phyloP scores from a whole-genome alignment of 495 filamentous ascomycete genomes.

The Penicillium antarcticum region DNA sequence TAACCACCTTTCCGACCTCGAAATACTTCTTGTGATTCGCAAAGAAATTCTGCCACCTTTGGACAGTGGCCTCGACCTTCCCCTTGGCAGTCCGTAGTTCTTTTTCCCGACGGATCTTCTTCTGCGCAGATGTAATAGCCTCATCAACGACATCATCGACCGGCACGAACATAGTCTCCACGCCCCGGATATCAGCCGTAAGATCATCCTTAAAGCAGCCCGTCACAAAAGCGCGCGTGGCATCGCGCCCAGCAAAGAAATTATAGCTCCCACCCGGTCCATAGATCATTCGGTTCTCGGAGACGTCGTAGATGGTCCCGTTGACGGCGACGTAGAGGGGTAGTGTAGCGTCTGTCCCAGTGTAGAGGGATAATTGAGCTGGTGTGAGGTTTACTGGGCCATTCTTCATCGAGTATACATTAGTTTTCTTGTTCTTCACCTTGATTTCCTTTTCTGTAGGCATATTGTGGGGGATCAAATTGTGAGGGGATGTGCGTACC shows the following conservation, averaged over 20 bases:
- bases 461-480: neutral
- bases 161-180: conserved; percentile 86
- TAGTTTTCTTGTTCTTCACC: neutral
- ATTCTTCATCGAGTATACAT: conserved; percentile 32
- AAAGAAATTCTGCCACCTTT: conserved; percentile 64
- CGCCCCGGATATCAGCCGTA: conserved; percentile 76
- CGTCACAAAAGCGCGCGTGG: conserved; percentile 90
- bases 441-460: too few relatives aligned
- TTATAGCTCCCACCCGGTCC: conserved; percentile 86
- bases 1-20: conserved; percentile 62
- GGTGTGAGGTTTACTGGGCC: conserved; percentile 65
- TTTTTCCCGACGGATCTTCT: conserved; percentile 51
- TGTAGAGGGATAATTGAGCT: conserved; percentile 65
- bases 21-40: conserved; percentile 70
- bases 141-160: conserved; percentile 58
- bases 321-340: conserved; percentile 94
- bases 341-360: conserved; percentile 68
- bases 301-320: conserved; percentile 92
- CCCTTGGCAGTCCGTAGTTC: conserved; percentile 43
- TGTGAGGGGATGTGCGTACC: conserved; percentile 37
- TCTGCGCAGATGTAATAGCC: conserved; percentile 49
- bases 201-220: conserved; percentile 88
- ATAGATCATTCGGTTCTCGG: conserved; percentile 69
- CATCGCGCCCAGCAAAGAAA: conserved; percentile 85
- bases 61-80: conserved; percentile 42